phyloP scores from a whole-genome alignment of 345 rosid species.

The Durio zibethinus region DNA sequence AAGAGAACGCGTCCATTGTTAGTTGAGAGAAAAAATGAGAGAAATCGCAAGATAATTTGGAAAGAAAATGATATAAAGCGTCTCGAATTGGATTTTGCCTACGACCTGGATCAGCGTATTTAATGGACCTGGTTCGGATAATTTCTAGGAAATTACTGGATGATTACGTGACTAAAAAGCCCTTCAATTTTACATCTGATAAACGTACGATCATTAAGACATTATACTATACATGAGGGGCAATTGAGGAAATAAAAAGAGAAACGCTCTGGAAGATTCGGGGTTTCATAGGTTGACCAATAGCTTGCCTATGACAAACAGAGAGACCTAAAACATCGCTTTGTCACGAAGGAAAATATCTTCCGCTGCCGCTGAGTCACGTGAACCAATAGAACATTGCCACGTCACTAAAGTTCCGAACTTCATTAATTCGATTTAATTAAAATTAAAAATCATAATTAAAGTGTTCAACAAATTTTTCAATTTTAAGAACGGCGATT shows the following conservation, averaged over 20 bases:
- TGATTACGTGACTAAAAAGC: not conserved
- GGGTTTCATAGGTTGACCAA: not conserved
- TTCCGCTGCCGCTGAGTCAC: not conserved
- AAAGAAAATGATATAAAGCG: not conserved
- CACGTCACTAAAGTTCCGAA: not conserved
- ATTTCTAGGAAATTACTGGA: not conserved
- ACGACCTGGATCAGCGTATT: not conserved
- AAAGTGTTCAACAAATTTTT: too few relatives aligned
- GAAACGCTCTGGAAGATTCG: not conserved
- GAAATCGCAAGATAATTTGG: not conserved
- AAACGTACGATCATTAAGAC: too few relatives aligned
- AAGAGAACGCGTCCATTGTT: constrained; percentile 73
- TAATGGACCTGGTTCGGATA: not conserved
- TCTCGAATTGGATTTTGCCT: not conserved
- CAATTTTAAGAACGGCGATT: too few relatives aligned
- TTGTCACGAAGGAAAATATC: not conserved
- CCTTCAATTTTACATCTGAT: not conserved
- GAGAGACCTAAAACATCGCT: not conserved
- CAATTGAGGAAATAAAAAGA: not conserved
- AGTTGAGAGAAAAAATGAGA: not conserved
- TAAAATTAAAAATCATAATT: too few relatives aligned
- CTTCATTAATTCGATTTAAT: too few relatives aligned
- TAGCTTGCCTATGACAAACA: not conserved
- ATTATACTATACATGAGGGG: too few relatives aligned
- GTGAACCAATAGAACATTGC: not conserved